phyloP scores from a whole-genome alignment of 306 rosid genomes.

The Pyrus bretschneideri region DNA sequence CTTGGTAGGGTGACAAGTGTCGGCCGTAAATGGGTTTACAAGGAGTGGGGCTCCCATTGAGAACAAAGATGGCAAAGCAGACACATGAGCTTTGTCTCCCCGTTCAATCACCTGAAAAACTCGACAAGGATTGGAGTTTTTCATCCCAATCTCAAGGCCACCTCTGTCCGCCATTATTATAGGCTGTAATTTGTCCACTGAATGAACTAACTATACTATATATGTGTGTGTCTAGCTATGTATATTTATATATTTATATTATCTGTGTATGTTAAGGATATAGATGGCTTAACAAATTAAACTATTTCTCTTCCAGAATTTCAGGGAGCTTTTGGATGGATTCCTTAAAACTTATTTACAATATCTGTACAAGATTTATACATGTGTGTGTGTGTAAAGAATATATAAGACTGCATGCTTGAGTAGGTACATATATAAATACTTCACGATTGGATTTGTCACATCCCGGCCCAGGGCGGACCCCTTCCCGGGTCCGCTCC shows the following conservation, averaged over 20 bases:
- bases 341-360: background rate
- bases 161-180: constrained; percentile 30
- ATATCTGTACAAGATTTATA: background rate
- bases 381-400: background rate
- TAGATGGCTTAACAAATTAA: background rate
- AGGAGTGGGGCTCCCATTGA: constrained; percentile 1
- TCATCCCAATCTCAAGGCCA: constrained; percentile 27
- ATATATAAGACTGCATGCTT: background rate
- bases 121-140: constrained; percentile 11
- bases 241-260: too few species aligned
- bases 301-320: background rate
- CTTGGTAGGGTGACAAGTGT: constrained; percentile 28
- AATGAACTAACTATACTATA: background rate
- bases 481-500: too few species aligned
- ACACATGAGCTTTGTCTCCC: constrained; percentile 35
- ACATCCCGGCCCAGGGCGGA: too few species aligned
- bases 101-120: constrained; percentile 29
- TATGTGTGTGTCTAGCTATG: background rate
- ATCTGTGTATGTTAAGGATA: background rate
- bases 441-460: background rate
- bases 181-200: constrained; percentile 20
- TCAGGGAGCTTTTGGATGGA: background rate
- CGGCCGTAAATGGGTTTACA: constrained; percentile 19
- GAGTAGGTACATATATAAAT: background rate
- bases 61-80: constrained; percentile 27